phyloP scores from a whole-genome alignment of 139 green algal species.

The Haematococcus lacustris region DNA sequence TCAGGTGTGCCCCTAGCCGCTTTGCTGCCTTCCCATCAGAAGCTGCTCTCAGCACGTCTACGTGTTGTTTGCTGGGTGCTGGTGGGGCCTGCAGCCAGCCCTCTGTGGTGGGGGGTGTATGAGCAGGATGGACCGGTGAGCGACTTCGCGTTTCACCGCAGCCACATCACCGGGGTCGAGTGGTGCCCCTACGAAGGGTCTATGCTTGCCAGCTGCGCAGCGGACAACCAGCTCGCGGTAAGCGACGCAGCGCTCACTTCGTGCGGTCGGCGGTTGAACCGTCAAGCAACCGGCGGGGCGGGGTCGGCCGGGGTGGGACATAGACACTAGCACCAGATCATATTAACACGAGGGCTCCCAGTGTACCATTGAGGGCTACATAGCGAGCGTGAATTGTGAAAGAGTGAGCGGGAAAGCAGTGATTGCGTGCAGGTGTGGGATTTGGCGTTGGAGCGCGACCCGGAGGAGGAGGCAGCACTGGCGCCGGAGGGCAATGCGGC shows the following conservation, averaged over 20 bases:
- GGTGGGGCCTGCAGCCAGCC: too few species aligned
- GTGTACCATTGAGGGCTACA: not conserved
- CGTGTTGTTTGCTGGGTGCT: not conserved
- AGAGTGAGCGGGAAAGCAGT: not conserved
- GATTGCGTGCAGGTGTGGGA: conserved; percentile 75
- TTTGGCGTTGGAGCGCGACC: conserved; percentile 90
- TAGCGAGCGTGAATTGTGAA: not conserved
- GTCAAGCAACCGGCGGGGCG: too few species aligned
- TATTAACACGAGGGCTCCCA: not conserved
- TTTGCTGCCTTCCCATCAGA: too few species aligned
- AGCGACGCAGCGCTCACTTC: not conserved
- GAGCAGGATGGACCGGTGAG: conserved; percentile 22
- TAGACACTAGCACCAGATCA: too few species aligned
- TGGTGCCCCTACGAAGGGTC: conserved; percentile 91
- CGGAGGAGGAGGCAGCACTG: conserved; percentile 76
- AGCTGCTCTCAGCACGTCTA: too few species aligned
- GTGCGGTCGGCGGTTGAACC: not conserved
- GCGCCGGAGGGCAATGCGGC: conserved; percentile 59
- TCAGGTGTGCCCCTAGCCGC: not conserved
- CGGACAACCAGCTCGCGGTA: conserved; percentile 56
- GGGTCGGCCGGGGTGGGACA: too few species aligned
- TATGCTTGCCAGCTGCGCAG: conserved; percentile 71
- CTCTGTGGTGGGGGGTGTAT: too few species aligned
- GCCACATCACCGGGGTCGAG: conserved; percentile 81
- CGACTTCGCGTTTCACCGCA: conserved; percentile 33